Base-by-base conservation (phyloP, 306 rosid species). In the Pueraria montana region DNA sequence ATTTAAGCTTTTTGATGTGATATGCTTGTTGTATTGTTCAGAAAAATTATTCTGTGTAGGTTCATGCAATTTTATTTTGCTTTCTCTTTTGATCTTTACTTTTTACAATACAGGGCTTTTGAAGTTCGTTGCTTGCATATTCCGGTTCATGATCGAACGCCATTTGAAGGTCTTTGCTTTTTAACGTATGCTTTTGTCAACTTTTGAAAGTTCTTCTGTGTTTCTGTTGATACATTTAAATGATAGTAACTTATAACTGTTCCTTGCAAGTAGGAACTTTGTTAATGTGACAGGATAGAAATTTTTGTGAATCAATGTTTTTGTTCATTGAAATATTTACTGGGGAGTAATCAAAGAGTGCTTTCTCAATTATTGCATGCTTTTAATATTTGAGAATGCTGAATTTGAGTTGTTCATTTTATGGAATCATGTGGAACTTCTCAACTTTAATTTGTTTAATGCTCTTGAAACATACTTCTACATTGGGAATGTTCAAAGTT, bases 81-180 rank as follows among this genome's bases (percentile, higher is more conserved):
- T 48, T 68, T 34, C 58, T 76, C 45, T 55, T 80, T 30, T 82
- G 34, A 38, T 20, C 45, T 53, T 27, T 59, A 11, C 78, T 77
- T 82, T 62, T 49, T 71, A 27, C 17, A 53, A 24, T 81, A 72
- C 92, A 96, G 99, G 93, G 92, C 85, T 77, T 96, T 96, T 14
- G 97, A 94, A 89, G 98, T 96, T 86, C 89, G 90, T 63, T 96
- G 99, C 89, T 86, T 96, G 89, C 97, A 96, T 77, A 88, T 96
- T 79, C 99, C 99, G 52, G 90, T 84, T 74, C 84, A 79, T 2
- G 99, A 96, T 81, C 92, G 92, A 82, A 96, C 97, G 24, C 93
- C 95, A 56, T 94, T 96, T 85, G 94, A 96, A 96, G 99, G 99
- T 96, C 55, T 81, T 55, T 72, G 80, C 83, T 36, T 78, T 81